Evolutionary conservation across 2,329 filamentous ascomycete genomes (phyloP).

Genomic region (Colletotrichum chrysophilum): DNA sequence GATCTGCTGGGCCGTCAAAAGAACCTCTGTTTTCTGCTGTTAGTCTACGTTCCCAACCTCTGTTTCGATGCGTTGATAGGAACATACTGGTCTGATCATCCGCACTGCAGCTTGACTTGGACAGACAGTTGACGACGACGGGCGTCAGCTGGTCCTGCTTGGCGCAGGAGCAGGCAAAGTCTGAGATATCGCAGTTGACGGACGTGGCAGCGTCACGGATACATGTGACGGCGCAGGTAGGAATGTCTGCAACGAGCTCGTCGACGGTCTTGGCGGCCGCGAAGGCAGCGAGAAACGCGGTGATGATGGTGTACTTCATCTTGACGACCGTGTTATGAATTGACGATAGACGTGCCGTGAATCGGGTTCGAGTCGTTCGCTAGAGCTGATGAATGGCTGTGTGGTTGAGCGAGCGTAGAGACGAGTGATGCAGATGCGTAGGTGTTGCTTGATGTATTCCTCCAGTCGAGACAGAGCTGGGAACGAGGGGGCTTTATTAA

Average conservation of each 20-base stretch:
- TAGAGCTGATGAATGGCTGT: background rate
- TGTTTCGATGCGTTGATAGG: background rate
- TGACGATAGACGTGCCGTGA: background rate
- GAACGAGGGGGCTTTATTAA: background rate
- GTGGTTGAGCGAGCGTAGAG: background rate
- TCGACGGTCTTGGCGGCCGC: constrained; percentile 27
- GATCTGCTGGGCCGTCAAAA: constrained; percentile 27
- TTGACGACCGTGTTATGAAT: constrained; percentile 5
- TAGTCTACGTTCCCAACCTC: background rate
- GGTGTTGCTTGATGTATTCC: background rate
- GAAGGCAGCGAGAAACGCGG: constrained; percentile 28
- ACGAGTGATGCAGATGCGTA: background rate
- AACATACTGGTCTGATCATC: constrained; percentile 40
- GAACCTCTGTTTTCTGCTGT: constrained; percentile 24
- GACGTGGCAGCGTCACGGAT: constrained; percentile 33
- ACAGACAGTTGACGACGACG: constrained; percentile 39
- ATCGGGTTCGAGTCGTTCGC: background rate
- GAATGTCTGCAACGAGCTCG: constrained; percentile 35
- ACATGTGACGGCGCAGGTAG: constrained; percentile 43
- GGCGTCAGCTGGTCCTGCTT: constrained; percentile 38
- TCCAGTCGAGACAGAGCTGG: background rate
- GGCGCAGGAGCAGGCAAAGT: constrained; percentile 43
- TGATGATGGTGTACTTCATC: constrained; percentile 34
- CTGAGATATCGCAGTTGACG: constrained; percentile 37
- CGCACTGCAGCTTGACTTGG: constrained; percentile 34